These are phyloP conservation scores for Gossypium arboreum DNA, from an alignment of 345 rosid species.

Conservation along the genomic window DNA sequence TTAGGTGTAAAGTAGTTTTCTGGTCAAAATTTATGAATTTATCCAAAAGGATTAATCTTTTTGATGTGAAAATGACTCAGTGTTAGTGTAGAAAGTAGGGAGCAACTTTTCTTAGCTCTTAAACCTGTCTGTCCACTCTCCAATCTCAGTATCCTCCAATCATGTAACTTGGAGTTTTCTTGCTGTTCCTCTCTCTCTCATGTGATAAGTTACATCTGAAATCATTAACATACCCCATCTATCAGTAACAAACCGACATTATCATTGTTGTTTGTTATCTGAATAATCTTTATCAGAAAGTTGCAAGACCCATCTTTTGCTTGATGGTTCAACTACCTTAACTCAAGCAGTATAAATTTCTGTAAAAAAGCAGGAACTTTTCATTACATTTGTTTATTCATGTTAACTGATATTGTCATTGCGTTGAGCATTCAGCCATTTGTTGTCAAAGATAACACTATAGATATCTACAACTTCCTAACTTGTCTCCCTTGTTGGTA, in stretches of 20 bases:
- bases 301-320: background rate
- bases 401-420: background rate
- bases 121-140: background rate
- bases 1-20: background rate
- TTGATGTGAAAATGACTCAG: background rate
- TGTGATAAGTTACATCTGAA: background rate
- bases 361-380: background rate
- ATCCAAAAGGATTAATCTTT: background rate
- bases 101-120: background rate
- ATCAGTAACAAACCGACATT: background rate
- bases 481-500: slow-evolving; percentile 31
- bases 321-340: background rate
- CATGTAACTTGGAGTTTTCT: background rate
- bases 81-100: background rate
- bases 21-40: background rate
- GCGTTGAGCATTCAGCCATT: slow-evolving; percentile 1
- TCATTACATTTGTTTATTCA: background rate
- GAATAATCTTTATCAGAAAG: slow-evolving; percentile 2
- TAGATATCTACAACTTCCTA: slow-evolving; percentile 5
- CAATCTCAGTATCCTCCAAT: no score
- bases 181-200: background rate
- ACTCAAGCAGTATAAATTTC: background rate
- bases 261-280: background rate
- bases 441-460: background rate
- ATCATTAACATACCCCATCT: background rate